phyloP scores from a whole-genome alignment of 2,329 filamentous ascomycete species.

The Penicillium sp. region DNA sequence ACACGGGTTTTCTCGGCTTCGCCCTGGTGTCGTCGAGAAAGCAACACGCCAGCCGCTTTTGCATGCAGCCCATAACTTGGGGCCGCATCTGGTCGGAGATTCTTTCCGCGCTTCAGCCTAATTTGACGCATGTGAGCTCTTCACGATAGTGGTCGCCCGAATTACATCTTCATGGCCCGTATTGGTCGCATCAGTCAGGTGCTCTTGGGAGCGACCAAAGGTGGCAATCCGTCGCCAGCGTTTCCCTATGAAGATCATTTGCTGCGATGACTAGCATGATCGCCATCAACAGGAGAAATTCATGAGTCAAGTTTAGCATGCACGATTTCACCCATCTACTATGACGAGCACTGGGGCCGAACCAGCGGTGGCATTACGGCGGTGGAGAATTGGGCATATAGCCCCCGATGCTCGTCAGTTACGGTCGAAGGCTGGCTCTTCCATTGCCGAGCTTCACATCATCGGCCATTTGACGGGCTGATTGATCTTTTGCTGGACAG shows the following conservation, averaged over 20 bases:
- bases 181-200: neutral
- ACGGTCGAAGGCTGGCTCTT: neutral
- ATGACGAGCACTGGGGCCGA: neutral
- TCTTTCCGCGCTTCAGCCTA: neutral
- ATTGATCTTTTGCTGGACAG: neutral
- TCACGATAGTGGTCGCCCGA: neutral
- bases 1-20: neutral
- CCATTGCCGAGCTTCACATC: neutral
- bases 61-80: neutral
- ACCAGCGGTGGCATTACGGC: neutral
- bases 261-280: conserved; percentile 1
- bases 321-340: neutral
- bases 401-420: neutral
- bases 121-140: too few species aligned
- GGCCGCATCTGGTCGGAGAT: neutral
- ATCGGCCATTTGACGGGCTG: neutral
- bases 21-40: neutral
- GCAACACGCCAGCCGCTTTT: neutral
- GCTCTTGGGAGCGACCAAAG: neutral
- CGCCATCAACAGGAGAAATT: neutral
- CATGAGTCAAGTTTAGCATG: neutral
- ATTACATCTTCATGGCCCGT: neutral
- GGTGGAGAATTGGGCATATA: neutral
- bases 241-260: neutral
- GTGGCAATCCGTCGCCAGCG: neutral